Evolutionary conservation across 2,329 filamentous ascomycete species (phyloP), one percentile per base, ranked within the genome.

Genomic region (Curvularia lunata): DNA sequence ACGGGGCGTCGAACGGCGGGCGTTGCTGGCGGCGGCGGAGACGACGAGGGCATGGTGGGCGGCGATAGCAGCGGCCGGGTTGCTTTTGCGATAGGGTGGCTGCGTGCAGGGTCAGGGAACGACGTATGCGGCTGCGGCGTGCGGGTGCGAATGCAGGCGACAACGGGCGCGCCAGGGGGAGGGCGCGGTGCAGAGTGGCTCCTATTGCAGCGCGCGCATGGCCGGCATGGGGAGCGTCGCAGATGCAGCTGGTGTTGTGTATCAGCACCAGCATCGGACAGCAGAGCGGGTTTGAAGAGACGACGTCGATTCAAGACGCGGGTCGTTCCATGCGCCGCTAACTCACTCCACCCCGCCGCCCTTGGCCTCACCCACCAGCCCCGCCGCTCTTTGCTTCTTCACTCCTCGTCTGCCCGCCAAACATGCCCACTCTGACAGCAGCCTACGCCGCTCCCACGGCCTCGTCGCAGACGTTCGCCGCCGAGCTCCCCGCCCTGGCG

Each of bases 361-460:
- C 50, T 21, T 43, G 28, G 27, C 18, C 37, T 38, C 34, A 27
- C 30, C 28, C n/a, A 18, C n/a, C 32, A 10, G n/a, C 34, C 23
- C 13, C 19, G 18, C 19, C 43, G 18, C 27, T 10, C 27, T 19
- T 19, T 27, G 5, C 16, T n/a, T 30, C 41, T 6, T 27, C 21
- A 4, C 16, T 27, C 41, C 9, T 2, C 43, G 3, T 12, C 18
- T n/a, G 5, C 43, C 27, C 16, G 18, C 37, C 23, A 10, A 53
- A 13, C 7, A 76, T 75, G 73, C 54, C 68, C 4, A 43, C 54
- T 28, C 78, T 87, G 56, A 76, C 76, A 37, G 85, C 84, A 48
- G 78, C 78, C 47, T 89, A 89, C 78, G 74, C 74, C n/a, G 85
- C 85, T 13, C 77, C 83, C 5, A 68, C 77, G 56, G 56, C 56